A percentile compares a stretch with the other conserved stretches of the same genome.
Evolutionary conservation across 2,329 filamentous ascomycete species (phyloP).

Genomic region (Anthostomella pinea): DNA sequence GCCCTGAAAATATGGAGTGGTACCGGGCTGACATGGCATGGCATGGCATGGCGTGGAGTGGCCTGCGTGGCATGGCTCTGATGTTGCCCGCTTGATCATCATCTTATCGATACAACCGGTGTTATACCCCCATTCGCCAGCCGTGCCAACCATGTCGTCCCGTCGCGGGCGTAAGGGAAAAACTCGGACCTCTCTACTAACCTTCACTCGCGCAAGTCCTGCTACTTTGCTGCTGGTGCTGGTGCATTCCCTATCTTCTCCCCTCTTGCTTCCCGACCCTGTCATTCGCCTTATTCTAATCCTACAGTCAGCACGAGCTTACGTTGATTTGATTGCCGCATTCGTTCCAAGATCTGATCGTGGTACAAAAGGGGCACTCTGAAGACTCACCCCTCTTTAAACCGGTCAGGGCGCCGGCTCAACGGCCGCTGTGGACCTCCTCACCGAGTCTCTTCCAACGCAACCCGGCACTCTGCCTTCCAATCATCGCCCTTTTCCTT

Average conservation of each 20-base stretch:
- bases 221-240: background rate
- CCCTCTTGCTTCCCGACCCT: conserved; percentile 2
- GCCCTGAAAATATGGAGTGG: too few species aligned
- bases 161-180: conserved; percentile 9
- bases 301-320: conserved; percentile 18
- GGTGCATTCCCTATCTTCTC: conserved; percentile 8
- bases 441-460: conserved; percentile 30
- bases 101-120: conserved; percentile 12
- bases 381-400: conserved; percentile 31
- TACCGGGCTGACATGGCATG: background rate
- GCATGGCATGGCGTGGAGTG: too few species aligned
- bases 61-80: too few species aligned
- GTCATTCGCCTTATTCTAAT: conserved; percentile 8
- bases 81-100: background rate
- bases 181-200: conserved; percentile 15
- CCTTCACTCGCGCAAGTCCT: conserved; percentile 8
- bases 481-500: conserved; percentile 28
- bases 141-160: conserved; percentile 15
- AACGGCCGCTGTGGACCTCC: conserved; percentile 27
- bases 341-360: conserved; percentile 22
- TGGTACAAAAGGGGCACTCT: conserved; percentile 21
- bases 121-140: conserved; percentile 1
- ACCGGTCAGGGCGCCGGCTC: conserved; percentile 32
- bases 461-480: conserved; percentile 24
- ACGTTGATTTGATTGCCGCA: conserved; percentile 17